These are phyloP conservation scores for Curvularia eragrostidis DNA, from an alignment of 2,329 filamentous ascomycete species.

Conservation along the genomic window DNA sequence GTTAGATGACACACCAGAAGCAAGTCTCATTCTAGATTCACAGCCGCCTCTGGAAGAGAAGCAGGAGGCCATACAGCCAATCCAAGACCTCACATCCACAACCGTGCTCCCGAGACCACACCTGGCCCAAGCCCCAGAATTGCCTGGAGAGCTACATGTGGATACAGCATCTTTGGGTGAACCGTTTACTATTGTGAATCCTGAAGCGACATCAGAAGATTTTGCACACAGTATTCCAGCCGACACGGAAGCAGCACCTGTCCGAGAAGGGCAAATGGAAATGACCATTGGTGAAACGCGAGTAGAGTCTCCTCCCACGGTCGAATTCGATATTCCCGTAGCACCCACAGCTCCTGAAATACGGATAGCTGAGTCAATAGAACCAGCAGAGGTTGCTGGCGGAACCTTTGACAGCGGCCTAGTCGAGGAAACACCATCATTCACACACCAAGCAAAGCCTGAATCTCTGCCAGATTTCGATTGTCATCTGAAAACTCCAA, in stretches of 20 bases:
- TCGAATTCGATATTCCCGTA: conserved; percentile 1
- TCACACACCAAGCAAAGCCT: not conserved
- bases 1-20: conserved; percentile 14
- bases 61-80: conserved; percentile 5
- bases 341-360: conserved; percentile 1
- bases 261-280: conserved; percentile 6
- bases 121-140: conserved; percentile 5
- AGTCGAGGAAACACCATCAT: not conserved
- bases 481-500: not conserved
- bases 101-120: not conserved
- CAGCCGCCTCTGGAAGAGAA: conserved; percentile 4
- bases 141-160: not conserved
- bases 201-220: conserved; percentile 4
- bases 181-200: not conserved
- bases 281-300: not conserved
- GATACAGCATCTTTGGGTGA: not conserved
- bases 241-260: not conserved
- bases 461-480: not conserved
- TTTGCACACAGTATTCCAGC: conserved; percentile 1
- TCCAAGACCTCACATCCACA: conserved; percentile 6
- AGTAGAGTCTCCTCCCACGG: conserved; percentile 5
- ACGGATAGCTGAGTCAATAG: conserved; percentile 2
- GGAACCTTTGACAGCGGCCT: not conserved
- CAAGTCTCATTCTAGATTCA: conserved; percentile 6
- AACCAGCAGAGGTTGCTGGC: conserved; percentile 1